Evolutionary conservation across 331 rosid species (phyloP), one percentile per base, ranked within the genome.

Genomic region (Rosa hybrid): DNA sequence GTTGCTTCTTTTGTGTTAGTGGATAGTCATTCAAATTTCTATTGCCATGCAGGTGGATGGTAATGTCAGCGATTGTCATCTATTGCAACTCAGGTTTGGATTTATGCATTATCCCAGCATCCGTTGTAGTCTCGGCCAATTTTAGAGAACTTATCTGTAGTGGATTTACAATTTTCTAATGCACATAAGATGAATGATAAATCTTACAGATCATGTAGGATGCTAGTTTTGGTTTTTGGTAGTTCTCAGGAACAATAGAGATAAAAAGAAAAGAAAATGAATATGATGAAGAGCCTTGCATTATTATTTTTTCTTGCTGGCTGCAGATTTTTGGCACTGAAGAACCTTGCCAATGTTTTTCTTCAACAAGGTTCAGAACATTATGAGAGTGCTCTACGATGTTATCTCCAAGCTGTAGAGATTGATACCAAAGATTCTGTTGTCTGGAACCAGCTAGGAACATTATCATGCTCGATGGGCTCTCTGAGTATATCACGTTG

Each of bases 351-450:
- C 39, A 75, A 88, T 20, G 99, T 93, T 82, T 95, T 86, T 87
- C 97, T 95, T 81, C 97, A 89, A 83, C 98, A 88, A 90, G 98
- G 97, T 59, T 91, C 97, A 72, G 85, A 78, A 50, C 87, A 88
- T 84, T 88, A 93, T 80, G 94, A 93, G 90, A 90, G 85, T 85
- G 98, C 98, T 67, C 72, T 93, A 46, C 91, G 54, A 71, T 91
- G 99, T 82, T 95, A 95, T 86, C 99, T 95, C 84, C 99, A 95
- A 90, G 99, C 99, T 12, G 99, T 91, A 78, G 98, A 93, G 88
- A 93, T 95, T 59, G 99, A 95, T 88, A 84, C 89, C 46, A 91
- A 95, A 80, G 99, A 95, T 88, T 93, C 97, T 85, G 99, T 95
- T 80, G 84, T 95, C 81, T 95, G 99, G 99, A 95, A 95, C 84